Conservation (phyloP, 225 moss, liverwort and hornwort species). For the Polytrichum commune region DNA sequence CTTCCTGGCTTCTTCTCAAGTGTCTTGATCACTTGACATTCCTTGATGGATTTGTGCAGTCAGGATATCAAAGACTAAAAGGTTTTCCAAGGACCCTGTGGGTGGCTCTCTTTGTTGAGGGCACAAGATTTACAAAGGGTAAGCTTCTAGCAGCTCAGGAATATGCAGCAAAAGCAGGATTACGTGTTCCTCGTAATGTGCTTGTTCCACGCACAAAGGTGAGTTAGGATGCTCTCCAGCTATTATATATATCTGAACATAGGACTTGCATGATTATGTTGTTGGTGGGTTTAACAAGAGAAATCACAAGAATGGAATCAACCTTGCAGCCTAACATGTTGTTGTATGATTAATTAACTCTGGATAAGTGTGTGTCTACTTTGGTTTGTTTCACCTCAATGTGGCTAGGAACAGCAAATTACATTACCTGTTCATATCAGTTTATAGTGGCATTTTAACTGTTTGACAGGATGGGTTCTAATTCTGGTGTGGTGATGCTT, state of each 20-base stretch:
- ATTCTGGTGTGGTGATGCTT: constrained; percentile 4
- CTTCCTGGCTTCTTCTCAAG: too few relatives aligned
- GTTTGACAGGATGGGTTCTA: background rate
- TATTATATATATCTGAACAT: too few relatives aligned
- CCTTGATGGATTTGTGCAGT: constrained; percentile 38
- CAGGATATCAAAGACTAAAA: constrained; percentile 67
- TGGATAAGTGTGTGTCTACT: too few relatives aligned
- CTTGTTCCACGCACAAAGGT: constrained; percentile 99
- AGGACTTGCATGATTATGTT: background rate
- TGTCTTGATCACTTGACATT: too few relatives aligned
- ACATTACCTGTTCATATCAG: too few relatives aligned
- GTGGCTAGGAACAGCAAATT: too few relatives aligned
- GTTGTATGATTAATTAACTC: too few relatives aligned
- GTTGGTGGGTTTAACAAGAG: too few relatives aligned
- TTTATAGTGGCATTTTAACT: too few relatives aligned
- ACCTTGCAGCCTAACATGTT: too few relatives aligned
- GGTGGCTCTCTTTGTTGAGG: constrained; percentile 98
- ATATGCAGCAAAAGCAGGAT: constrained; percentile 67
- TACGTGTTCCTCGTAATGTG: constrained; percentile 79
- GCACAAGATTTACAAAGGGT: constrained; percentile 84
- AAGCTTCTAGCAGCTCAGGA: constrained; percentile 85
- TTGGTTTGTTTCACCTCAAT: too few relatives aligned
- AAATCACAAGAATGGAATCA: too few relatives aligned
- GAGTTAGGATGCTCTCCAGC: background rate
- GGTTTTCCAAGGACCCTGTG: constrained; percentile 94